Conservation (phyloP, 441 rosid genomes). For the Euphorbia schlechtendalii region DNA sequence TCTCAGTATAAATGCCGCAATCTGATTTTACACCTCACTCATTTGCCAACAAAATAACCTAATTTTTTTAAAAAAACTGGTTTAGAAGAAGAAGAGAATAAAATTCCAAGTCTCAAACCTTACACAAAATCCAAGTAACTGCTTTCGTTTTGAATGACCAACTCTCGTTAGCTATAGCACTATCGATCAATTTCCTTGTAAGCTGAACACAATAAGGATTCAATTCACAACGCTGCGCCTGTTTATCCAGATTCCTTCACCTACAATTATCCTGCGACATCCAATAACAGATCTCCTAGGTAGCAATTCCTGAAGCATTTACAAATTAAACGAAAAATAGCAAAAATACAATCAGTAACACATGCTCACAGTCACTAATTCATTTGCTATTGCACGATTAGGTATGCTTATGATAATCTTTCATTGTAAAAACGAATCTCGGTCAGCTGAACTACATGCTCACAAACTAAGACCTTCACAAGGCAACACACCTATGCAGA, state of each 20-base stretch:
- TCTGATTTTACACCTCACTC: constrained; percentile 56
- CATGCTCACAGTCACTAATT: neutral
- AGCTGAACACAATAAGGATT: constrained; percentile 31
- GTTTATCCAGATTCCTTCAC: constrained; percentile 28
- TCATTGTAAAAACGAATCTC: neutral
- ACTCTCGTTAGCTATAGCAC: constrained; percentile 44
- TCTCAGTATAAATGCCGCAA: constrained; percentile 39
- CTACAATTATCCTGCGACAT: constrained; percentile 37
- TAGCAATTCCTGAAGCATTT: constrained; percentile 54
- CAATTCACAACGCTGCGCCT: constrained; percentile 32
- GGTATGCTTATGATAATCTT: neutral
- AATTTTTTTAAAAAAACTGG: constrained; percentile 19
- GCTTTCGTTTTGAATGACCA: no score
- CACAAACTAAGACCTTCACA: neutral
- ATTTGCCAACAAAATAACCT: constrained; percentile 39
- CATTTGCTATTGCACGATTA: neutral
- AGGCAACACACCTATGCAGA: neutral
- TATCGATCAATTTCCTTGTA: constrained; percentile 34
- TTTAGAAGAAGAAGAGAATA: constrained; percentile 18
- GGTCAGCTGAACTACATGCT: neutral
- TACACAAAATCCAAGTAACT: constrained; percentile 36
- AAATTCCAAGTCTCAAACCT: constrained; percentile 43
- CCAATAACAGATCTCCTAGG: constrained; percentile 46
- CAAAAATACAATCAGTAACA: constrained; percentile 11
- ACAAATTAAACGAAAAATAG: constrained; percentile 1